These are phyloP conservation scores for Nicotiana rustica DNA, from an alignment of 305 asterid genomes.

Conservation along the genomic window DNA sequence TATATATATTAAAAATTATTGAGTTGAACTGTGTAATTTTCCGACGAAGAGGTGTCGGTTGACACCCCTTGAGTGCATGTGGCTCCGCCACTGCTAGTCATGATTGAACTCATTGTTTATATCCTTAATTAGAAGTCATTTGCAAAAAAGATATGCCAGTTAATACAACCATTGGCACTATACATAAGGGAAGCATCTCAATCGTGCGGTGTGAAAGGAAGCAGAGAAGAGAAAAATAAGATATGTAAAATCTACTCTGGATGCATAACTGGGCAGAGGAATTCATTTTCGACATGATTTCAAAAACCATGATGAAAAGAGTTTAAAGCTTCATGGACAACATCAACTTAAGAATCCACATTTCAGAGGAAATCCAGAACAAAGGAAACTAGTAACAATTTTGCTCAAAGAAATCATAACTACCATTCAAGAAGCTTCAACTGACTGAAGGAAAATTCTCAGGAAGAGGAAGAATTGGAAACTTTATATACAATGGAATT, in stretches of 20 bases:
- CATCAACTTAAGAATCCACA: slow-evolving; percentile 21
- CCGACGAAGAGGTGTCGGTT: too few species aligned
- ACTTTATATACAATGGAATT: not conserved
- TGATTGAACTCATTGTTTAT: not conserved
- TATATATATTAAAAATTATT: too few species aligned
- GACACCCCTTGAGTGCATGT: too few species aligned
- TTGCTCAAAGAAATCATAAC: slow-evolving; percentile 3
- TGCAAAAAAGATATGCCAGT: not conserved
- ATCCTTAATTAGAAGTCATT: not conserved
- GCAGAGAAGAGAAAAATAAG: not conserved
- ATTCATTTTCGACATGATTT: not conserved
- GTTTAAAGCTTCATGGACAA: not conserved
- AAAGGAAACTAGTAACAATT: not conserved
- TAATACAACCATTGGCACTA: not conserved
- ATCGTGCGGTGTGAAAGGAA: not conserved
- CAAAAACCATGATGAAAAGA: not conserved
- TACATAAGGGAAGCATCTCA: not conserved
- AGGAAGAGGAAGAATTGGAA: slow-evolving; percentile 16
- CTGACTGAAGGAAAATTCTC: not conserved
- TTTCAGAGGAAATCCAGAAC: not conserved
- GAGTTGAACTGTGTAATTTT: too few species aligned
- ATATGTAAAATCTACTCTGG: slow-evolving; percentile 1
- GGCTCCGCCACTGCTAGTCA: not conserved
- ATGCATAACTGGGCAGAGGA: not conserved
- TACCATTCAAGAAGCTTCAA: not conserved